Base-by-base conservation (phyloP, 2,329 filamentous ascomycete genomes). In the Arthroderma uncinatum region DNA sequence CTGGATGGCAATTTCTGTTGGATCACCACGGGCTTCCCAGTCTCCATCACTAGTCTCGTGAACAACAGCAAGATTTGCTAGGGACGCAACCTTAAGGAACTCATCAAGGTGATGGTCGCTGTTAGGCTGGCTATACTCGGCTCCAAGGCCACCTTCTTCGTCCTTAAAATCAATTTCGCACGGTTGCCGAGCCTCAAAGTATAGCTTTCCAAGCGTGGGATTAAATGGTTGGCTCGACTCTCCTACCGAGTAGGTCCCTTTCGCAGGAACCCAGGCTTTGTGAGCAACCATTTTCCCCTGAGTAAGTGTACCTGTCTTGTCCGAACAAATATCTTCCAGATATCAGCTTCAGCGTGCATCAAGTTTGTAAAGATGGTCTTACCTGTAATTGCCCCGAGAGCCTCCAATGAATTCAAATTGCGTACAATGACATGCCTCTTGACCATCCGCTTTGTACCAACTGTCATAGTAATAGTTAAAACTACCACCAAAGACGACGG, bases 1-100 rank as follows among this genome's bases (percentile, higher is more conserved):
- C 63, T 87, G 84, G 48, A 88, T 85, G 1, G 85, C 85, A 59
- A 88, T 86, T 63, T 89, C 85, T 0, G 85, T 87, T 0, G 83
- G 82, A 61, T 86, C 83, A 37, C 83, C 84, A 48, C 81, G 79
- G 21, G 80, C 82, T 57, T 80, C 75, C 83, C 83, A 86, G 54
- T 76, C 71, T 36, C 54, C 70, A 19, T 75, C 69, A 14, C 80
- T 71, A 12, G 72, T 73, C 60, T 82, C 73, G 25, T 10, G 40
- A 4, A 87, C 79, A 34, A 77, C 78, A 1, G 83, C 82, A 25
- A 87, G 72, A 62, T 87, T 87, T 48, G 82, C 83, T 39, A 86
- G 75, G 0, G 83, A 80, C 2, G 82, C 81, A 25, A 85, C 78
- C 55, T 82, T 79, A 47, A 87, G 76, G 62, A 81, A 84, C 5